Conservation (phyloP, 2,329 filamentous ascomycete genomes). For the Trichophyton equinum region DNA sequence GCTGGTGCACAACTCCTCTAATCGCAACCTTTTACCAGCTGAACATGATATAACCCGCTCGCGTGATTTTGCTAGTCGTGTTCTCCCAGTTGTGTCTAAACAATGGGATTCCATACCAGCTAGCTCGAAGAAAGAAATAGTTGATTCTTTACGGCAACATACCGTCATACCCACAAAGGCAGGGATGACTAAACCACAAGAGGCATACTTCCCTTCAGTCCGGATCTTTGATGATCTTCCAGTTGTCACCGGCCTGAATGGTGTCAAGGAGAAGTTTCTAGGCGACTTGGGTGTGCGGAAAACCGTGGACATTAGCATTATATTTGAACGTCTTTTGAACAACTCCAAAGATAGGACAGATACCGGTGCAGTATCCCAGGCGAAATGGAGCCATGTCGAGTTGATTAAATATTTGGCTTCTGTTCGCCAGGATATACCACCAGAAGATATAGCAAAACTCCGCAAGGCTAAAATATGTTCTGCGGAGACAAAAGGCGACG, state of each 20-base stretch:
- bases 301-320: conserved; percentile 85
- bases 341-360: conserved; percentile 42
- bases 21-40: conserved; percentile 43
- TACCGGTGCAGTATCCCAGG: conserved; percentile 23
- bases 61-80: conserved; percentile 59
- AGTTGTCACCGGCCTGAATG: conserved; percentile 59
- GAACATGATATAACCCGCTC: conserved; percentile 60
- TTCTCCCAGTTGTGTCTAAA: conserved; percentile 72
- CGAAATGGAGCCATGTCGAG: conserved; percentile 83
- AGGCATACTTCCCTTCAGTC: conserved; percentile 88
- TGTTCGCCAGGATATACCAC: conserved; percentile 77
- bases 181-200: conserved; percentile 73
- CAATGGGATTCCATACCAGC: conserved; percentile 72
- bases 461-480: conserved; percentile 70
- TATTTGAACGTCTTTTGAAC: conserved; percentile 73
- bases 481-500: conserved; percentile 48
- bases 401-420: conserved; percentile 88
- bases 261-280: conserved; percentile 84
- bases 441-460: conserved; percentile 65
- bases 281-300: conserved; percentile 77
- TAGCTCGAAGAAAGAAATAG: conserved; percentile 52
- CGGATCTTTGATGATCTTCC: conserved; percentile 91
- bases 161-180: conserved; percentile 79
- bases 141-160: conserved; percentile 51
- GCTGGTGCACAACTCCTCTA: conserved; percentile 54